phyloP scores from a whole-genome alignment of 208 protist species.

The Chromosphaera perkinsii region DNA sequence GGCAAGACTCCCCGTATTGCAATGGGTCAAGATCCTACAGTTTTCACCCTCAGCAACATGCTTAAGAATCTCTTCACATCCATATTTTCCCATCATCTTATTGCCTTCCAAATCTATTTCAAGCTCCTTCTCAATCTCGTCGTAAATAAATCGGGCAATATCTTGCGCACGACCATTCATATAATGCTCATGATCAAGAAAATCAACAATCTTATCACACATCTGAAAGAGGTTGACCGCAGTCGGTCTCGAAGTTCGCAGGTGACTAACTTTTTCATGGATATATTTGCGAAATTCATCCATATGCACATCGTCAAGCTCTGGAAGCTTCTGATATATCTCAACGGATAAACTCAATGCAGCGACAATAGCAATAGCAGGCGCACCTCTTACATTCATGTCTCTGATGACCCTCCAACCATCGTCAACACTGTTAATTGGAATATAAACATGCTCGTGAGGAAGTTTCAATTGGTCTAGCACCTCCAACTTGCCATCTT shows the following conservation, averaged over 20 bases:
- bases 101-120: constrained; percentile 73
- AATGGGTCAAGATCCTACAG: constrained; percentile 78
- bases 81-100: constrained; percentile 77
- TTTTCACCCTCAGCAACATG: background rate
- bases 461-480: constrained; percentile 38
- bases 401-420: constrained; percentile 27
- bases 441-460: constrained; percentile 17
- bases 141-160: constrained; percentile 25
- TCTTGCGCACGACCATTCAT: constrained; percentile 9
- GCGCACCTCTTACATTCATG: constrained; percentile 71
- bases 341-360: constrained; percentile 80
- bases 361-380: constrained; percentile 86
- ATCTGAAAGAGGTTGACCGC: constrained; percentile 88
- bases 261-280: constrained; percentile 66
- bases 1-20: constrained; percentile 79
- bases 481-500: too few species aligned
- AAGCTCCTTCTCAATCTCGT: constrained; percentile 8
- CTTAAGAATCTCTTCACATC: constrained; percentile 63
- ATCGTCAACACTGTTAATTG: constrained; percentile 1
- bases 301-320: constrained; percentile 29
- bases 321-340: background rate
- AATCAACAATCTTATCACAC: constrained; percentile 27
- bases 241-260: constrained; percentile 81
- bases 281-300: background rate
- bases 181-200: background rate